Base-by-base conservation (phyloP, 176 grass and related monocot genomes). In the Pontederia crassipes region DNA sequence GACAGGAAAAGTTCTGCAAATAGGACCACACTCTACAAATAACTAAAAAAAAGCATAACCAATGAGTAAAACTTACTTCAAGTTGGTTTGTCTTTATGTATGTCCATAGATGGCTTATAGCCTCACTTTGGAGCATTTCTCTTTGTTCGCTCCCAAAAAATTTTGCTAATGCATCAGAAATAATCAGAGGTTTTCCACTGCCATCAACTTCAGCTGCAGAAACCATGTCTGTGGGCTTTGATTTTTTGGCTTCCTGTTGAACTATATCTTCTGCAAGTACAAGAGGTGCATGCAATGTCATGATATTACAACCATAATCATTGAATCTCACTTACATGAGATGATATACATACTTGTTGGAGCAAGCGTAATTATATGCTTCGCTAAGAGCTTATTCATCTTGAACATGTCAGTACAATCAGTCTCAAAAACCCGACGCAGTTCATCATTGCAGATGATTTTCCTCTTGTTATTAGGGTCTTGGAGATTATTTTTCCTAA, bases 361-460 rank as follows among this genome's bases (percentile, higher is more conserved):
- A 66, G 85, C 87, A 78, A 98, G 84, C 1, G 87, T 76, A 27
- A 81, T 85, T 79, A 98, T 98, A 74, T 98, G 93, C 67, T 98
- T 98, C 54, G 93, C 81, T 77, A 98, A 82, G 52, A 98, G 84
- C 65, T 98, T 98, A 73, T 98, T 98, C 93, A 98, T 98, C 65
- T 98, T 98, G 82, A 98, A 98, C 93, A 98, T 98, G 82, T 98
- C 93, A 29, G 93, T 98, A 68, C 75, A 18, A 45, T 98, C 93
- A 47, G 87, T 98, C 79, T 62, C 93, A 88, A 98, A 98, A 63
- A 98, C 81, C 27, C 65, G 64, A 65, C 85, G 82, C 28, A 98
- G 84, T 75, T 92, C 87, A 56, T 98, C 93, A 71, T 98, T 98
- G 74, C 93, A 92, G 54, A 92, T 98, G 47, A 98, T 98, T 79